Evolutionary conservation across 208 protist genomes (phyloP).

Genomic region (Angomonas desouzai): DNA sequence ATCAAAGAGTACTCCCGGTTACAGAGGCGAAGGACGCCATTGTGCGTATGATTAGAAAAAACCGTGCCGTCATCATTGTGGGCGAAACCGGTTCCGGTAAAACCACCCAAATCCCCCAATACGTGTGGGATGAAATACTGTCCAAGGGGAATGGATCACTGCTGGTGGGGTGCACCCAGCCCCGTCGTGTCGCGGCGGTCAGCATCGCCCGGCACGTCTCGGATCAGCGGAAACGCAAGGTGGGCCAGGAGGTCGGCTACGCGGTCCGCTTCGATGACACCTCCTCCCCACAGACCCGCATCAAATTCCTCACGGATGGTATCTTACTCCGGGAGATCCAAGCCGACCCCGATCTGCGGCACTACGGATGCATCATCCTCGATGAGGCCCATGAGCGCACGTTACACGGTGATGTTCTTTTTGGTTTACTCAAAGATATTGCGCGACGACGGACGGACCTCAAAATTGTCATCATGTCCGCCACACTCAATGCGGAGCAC

Average conservation of each 20-base stretch:
- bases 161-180: constrained; percentile 95
- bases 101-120: constrained; percentile 94
- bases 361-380: constrained; percentile 98
- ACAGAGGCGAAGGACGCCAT: constrained; percentile 70
- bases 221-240: constrained; percentile 68
- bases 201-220: constrained; percentile 94
- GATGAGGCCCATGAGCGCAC: constrained; percentile 99
- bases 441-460: constrained; percentile 57
- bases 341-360: constrained; percentile 79
- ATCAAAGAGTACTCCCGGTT: constrained; percentile 45
- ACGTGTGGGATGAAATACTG: constrained; percentile 84
- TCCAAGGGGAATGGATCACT: constrained; percentile 27
- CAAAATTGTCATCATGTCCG: constrained; percentile 96
- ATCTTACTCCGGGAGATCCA: constrained; percentile 97
- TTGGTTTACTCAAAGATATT: constrained; percentile 90
- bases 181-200: constrained; percentile 95
- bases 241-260: constrained; percentile 91
- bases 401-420: constrained; percentile 92
- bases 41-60: constrained; percentile 74
- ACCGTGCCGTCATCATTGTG: constrained; percentile 87
- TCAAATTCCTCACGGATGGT: constrained; percentile 97
- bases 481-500: constrained; percentile 94
- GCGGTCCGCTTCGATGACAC: constrained; percentile 95
- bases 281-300: constrained; percentile 65
- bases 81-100: constrained; percentile 94